Base-by-base conservation (phyloP, 1,284 basidiomycete species). In the Tetrapyrgos nigripes region DNA sequence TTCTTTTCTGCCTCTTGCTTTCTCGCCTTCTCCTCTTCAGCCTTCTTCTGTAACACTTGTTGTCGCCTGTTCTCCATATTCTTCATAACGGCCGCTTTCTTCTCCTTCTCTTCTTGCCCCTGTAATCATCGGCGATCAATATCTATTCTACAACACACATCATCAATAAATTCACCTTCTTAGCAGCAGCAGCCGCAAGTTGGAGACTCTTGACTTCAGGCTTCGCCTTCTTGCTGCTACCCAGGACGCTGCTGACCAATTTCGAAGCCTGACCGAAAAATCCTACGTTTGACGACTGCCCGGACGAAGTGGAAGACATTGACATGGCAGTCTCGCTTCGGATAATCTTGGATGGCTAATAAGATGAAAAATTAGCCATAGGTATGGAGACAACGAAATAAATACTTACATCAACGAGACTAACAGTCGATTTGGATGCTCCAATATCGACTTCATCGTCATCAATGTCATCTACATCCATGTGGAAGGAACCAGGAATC, bases 71-170 rank as follows among this genome's bases (percentile, higher is more conserved):
- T 81, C 64, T 96, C 93, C 83, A 91, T 89, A 64, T 94, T 91
- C 66, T 88, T 92, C 61, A 90, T 75, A 24, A 90, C 78, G 3
- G 81, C 77, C 1, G 83, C 85, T 72, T 93, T 94, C 75, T 91
- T 92, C 62, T 93, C 92, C 35, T 83, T 82, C 66, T 93, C 91
- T 61, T 91, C 91, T 79, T 95, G 91, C 81, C 96, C 92, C 93
- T 96, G 66, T 28, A 65, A 45, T 31, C 17, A 19, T 50, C 11
- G 4, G 2, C n/a, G 13, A 29, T 31, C 1, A 28, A n/a, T 31
- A 21, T 4, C n/a, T 17, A 19, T 8, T 9, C 23, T 50, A 2
- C 19, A 17, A n/a, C 13, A n/a, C 21, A 45, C 27, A 37, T 3
- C 45, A 28, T 50, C 50, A 47, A 40, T 60, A 31, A 61, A 55